These are phyloP conservation scores for Fusarium sp. DNA, from an alignment of 2,329 filamentous ascomycete species.

Conservation along the genomic window DNA sequence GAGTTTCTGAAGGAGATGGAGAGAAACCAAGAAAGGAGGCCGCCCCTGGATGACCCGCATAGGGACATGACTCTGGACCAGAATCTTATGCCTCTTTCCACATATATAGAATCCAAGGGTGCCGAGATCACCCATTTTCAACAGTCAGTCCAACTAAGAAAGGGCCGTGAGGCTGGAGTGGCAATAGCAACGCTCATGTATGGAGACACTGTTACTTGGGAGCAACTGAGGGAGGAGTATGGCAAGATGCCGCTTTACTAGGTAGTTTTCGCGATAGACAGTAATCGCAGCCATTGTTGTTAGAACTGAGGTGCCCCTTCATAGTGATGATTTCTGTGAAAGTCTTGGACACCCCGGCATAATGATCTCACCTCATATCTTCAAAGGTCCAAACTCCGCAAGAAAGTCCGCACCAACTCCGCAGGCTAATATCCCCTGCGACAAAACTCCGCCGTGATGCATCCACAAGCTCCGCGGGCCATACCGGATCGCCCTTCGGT, in stretches of 20 bases:
- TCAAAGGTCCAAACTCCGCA: not conserved
- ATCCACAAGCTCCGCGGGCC: not conserved
- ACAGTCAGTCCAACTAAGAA: no score
- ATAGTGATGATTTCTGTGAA: no score
- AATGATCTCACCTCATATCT: no score
- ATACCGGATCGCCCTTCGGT: not conserved
- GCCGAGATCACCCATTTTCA: not conserved
- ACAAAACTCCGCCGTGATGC: not conserved
- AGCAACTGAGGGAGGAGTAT: conserved; percentile 40
- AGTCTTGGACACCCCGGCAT: no score
- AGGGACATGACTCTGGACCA: not conserved
- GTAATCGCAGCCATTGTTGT: no score
- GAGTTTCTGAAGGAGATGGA: not conserved
- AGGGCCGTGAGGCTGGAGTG: no score
- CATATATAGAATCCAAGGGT: not conserved
- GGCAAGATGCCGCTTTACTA: conserved; percentile 30
- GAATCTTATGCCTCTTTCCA: not conserved
- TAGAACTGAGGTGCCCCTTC: no score
- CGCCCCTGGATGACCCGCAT: not conserved
- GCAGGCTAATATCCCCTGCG: not conserved
- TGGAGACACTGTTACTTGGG: conserved; percentile 29
- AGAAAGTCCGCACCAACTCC: not conserved
- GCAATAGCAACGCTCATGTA: not conserved
- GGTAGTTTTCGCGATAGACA: no score
- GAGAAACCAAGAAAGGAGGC: not conserved